Conservation (phyloP, 2,329 filamentous ascomycete species). For the Exophiala spinifera region DNA sequence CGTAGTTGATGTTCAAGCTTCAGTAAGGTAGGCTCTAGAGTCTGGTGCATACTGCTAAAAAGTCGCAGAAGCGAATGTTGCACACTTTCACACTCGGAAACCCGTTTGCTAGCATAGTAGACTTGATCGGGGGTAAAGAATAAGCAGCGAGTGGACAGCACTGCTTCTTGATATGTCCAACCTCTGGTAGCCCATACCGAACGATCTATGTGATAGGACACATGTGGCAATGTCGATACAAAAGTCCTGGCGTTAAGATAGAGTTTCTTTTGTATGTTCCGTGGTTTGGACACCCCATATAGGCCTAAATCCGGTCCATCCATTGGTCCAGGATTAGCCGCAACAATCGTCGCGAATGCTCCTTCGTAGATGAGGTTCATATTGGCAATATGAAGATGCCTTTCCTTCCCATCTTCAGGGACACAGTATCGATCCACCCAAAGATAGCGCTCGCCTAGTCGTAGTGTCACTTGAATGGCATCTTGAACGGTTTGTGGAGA, state of each 20-base stretch:
- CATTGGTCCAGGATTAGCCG: background rate
- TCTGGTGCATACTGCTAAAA: too few relatives aligned
- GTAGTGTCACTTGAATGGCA: background rate
- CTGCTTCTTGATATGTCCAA: slow-evolving; percentile 11
- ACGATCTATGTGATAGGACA: background rate
- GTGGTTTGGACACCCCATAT: background rate
- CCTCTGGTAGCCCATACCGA: slow-evolving; percentile 2
- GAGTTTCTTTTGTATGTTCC: background rate
- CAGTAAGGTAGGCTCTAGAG: too few relatives aligned
- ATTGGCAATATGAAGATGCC: background rate
- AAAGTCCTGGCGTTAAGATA: background rate
- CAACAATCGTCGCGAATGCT: background rate
- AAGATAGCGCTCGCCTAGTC: background rate
- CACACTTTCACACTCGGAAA: background rate
- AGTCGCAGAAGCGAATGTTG: background rate
- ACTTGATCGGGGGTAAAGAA: slow-evolving; percentile 14
- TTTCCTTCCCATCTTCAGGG: background rate
- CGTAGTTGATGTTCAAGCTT: too few relatives aligned
- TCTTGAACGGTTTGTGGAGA: background rate
- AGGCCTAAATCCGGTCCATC: background rate
- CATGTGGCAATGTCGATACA: background rate
- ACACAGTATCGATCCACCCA: background rate
- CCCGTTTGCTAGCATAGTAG: too few relatives aligned
- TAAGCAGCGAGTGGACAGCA: slow-evolving; percentile 5
- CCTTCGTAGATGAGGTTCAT: background rate